These are phyloP conservation scores for Colletotrichum cordylinicola DNA, from an alignment of 2,329 filamentous ascomycete species.

Conservation along the genomic window DNA sequence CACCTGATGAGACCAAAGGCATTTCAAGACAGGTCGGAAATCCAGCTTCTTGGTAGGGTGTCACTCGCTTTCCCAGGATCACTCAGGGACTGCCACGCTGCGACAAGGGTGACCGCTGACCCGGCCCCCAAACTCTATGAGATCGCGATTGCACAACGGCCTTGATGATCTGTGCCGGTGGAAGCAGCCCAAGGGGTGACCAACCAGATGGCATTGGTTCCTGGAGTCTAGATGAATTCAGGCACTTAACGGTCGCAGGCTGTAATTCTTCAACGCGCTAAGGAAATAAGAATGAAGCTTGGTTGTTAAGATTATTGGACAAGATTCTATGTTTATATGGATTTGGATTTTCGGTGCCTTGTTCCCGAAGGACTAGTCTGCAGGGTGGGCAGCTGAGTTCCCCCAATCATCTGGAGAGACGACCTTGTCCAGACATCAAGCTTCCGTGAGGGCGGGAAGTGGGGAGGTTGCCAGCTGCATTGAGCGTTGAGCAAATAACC, in stretches of 20 bases:
- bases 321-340: background rate
- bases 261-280: background rate
- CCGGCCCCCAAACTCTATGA: background rate
- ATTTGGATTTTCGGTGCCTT: background rate
- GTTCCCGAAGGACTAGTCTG: background rate
- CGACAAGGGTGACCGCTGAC: background rate
- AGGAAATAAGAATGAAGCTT: background rate
- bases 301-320: background rate
- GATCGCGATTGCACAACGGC: background rate
- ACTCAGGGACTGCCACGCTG: background rate
- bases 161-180: background rate
- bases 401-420: background rate
- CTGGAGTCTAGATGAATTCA: background rate
- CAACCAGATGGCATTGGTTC: background rate
- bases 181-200: background rate
- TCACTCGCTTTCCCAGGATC: background rate
- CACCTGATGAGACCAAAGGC: slow-evolving; percentile 6
- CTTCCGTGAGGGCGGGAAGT: background rate
- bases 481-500: background rate
- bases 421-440: background rate
- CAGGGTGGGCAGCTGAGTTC: background rate
- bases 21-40: background rate
- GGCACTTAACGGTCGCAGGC: background rate
- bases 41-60: background rate
- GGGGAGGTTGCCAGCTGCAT: background rate